These are phyloP conservation scores for Phyllosticta citrichinensis DNA, from an alignment of 2,329 filamentous ascomycete species.

Conservation along the genomic window DNA sequence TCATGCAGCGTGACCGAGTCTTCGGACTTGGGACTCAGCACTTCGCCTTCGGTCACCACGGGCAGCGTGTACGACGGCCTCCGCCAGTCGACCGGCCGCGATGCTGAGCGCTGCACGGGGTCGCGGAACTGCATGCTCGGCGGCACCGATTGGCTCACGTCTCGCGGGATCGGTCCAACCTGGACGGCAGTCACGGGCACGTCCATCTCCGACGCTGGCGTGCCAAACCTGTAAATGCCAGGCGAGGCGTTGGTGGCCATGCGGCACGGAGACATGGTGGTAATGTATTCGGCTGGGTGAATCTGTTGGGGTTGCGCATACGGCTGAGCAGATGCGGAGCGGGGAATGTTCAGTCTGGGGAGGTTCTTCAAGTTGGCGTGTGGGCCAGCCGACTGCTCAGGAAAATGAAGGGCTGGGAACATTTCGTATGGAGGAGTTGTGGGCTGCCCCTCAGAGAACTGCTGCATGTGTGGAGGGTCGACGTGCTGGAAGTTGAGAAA, in stretches of 20 bases:
- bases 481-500: conserved; percentile 79
- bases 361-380: conserved; percentile 44
- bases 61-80: conserved; percentile 63
- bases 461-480: conserved; percentile 48
- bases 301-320: conserved; percentile 14
- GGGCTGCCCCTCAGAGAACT: conserved; percentile 49
- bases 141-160: conserved; percentile 81
- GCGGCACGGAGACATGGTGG: conserved; percentile 34
- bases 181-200: conserved; percentile 66
- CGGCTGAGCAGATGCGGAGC: conserved; percentile 26
- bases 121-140: conserved; percentile 77
- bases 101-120: conserved; percentile 37
- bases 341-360: conserved; percentile 48
- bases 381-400: conserved; percentile 32
- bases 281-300: conserved; percentile 13
- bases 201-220: conserved; percentile 84
- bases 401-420: conserved; percentile 30
- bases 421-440: conserved; percentile 30
- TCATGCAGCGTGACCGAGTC: conserved; percentile 13
- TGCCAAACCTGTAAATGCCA: conserved; percentile 66
- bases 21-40: conserved; percentile 31
- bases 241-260: conserved; percentile 39
- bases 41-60: conserved; percentile 55
- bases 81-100: conserved; percentile 36
- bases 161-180: conserved; percentile 62